Percentiles rank a stretch among this genome's conserved stretches.
Evolutionary conservation across 257 asterid species (phyloP).

Genomic region (Solanum microdontum): DNA sequence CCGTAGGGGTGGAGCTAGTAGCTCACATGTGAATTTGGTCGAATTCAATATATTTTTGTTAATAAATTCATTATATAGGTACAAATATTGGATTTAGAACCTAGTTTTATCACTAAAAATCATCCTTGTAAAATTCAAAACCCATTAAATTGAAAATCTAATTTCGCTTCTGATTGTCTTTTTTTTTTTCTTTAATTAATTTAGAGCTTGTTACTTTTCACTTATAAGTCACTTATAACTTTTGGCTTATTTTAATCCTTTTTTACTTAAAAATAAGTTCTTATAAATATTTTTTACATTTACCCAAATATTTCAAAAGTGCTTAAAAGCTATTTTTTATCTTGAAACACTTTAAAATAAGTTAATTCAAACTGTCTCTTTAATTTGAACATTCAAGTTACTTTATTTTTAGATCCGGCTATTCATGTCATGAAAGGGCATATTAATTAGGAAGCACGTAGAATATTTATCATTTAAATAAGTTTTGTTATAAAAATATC

Average conservation of each 20-base stretch:
- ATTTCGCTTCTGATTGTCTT: not conserved
- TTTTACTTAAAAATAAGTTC: not conserved
- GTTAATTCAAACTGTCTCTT: not conserved
- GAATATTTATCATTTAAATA: not conserved
- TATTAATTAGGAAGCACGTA: not conserved
- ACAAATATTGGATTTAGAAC: not conserved
- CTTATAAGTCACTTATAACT: not conserved
- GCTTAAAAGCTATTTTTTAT: too few relatives aligned
- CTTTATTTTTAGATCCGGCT: not conserved
- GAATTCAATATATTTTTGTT: not conserved
- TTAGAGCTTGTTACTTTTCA: not conserved
- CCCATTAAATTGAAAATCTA: not conserved
- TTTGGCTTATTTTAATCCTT: not conserved
- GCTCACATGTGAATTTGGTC: not conserved
- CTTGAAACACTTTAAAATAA: not conserved
- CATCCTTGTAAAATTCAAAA: rapidly evolving
- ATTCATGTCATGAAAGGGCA: not conserved
- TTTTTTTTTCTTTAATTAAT: too few relatives aligned
- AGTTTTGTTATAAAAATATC: too few relatives aligned
- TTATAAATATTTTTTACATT: too few relatives aligned
- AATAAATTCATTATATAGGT: not conserved
- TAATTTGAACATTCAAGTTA: not conserved
- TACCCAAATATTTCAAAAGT: too few relatives aligned
- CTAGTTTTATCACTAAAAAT: not conserved
- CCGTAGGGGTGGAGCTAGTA: not conserved